Evolutionary conservation across 2,329 filamentous ascomycete genomes (phyloP).

Genomic region (Paecilomyces niveus): DNA sequence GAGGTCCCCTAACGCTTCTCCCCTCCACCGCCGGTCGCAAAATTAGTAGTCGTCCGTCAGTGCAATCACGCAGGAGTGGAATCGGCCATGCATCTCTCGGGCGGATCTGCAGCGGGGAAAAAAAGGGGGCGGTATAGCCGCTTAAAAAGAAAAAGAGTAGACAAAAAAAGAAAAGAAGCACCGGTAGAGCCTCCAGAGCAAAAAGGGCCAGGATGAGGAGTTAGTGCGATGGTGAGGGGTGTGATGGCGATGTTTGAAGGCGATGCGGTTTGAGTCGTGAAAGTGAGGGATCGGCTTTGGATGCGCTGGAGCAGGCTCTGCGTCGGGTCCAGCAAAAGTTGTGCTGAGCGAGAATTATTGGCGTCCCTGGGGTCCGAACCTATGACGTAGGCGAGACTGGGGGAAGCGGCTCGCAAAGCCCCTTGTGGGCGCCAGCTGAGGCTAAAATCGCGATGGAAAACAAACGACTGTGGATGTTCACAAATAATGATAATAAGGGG

Average conservation of each 20-base stretch:
- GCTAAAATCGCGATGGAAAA: constrained; percentile 3
- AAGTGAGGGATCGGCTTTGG: constrained; percentile 14
- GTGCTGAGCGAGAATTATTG: constrained; percentile 11
- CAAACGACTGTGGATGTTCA: background rate
- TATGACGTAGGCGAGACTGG: constrained; percentile 26
- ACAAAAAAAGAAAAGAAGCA: background rate
- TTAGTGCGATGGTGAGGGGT: constrained; percentile 4
- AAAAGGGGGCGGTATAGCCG: background rate
- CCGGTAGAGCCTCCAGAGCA: constrained; percentile 1
- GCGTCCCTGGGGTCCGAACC: constrained; percentile 9
- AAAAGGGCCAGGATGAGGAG: constrained; percentile 7
- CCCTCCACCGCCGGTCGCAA: constrained; percentile 24
- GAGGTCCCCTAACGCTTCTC: constrained; percentile 28
- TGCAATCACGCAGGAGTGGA: constrained; percentile 21
- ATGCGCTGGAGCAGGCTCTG: constrained; percentile 11
- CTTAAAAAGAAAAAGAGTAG: background rate
- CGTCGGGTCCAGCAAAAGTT: constrained; percentile 14
- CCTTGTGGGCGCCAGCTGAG: background rate
- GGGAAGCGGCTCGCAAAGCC: constrained; percentile 1
- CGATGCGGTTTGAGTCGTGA: constrained; percentile 3
- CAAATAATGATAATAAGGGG: background rate
- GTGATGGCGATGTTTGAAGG: constrained; percentile 9
- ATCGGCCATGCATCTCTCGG: constrained; percentile 29
- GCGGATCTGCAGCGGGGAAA: constrained; percentile 9
- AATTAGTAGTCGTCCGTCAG: constrained; percentile 26